Evolutionary conservation across 306 rosid species (phyloP).

Genomic region (Sechiopsis laciniata): DNA sequence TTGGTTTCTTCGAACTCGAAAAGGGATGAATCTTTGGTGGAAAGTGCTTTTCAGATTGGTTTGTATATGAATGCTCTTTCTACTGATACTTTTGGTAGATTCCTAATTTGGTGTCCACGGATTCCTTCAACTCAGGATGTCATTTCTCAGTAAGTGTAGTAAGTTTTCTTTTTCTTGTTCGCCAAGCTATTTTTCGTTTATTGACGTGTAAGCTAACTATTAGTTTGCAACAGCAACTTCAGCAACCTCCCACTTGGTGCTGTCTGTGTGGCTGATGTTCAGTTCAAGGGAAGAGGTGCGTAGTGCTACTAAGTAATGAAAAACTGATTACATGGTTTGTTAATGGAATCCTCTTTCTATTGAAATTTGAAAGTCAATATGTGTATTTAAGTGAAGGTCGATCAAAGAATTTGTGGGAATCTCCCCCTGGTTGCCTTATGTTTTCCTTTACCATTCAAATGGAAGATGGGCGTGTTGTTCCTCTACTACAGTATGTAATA

Average conservation of each 20-base stretch:
- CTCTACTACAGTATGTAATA: constrained; percentile 75
- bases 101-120: constrained; percentile 71
- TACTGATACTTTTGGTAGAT: constrained; percentile 65
- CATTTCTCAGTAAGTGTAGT: constrained; percentile 53
- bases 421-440: constrained; percentile 80
- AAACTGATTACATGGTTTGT: constrained; percentile 13
- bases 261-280: constrained; percentile 78
- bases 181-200: background rate
- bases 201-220: constrained; percentile 10
- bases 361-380: constrained; percentile 22
- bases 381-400: constrained; percentile 48
- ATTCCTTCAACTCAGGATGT: constrained; percentile 86
- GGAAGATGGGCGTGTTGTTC: constrained; percentile 79
- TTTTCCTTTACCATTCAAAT: constrained; percentile 79
- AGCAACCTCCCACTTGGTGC: constrained; percentile 74
- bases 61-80: constrained; percentile 60
- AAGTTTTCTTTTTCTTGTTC: background rate
- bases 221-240: constrained; percentile 60
- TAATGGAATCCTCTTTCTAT: constrained; percentile 6
- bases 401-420: constrained; percentile 85
- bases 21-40: constrained; percentile 30
- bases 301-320: background rate
- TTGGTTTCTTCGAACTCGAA: constrained; percentile 52
- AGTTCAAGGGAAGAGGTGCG: constrained; percentile 87
- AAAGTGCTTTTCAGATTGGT: constrained; percentile 40